phyloP scores from a whole-genome alignment of 2,329 filamentous ascomycete genomes.

The Fusarium tuaranense region DNA sequence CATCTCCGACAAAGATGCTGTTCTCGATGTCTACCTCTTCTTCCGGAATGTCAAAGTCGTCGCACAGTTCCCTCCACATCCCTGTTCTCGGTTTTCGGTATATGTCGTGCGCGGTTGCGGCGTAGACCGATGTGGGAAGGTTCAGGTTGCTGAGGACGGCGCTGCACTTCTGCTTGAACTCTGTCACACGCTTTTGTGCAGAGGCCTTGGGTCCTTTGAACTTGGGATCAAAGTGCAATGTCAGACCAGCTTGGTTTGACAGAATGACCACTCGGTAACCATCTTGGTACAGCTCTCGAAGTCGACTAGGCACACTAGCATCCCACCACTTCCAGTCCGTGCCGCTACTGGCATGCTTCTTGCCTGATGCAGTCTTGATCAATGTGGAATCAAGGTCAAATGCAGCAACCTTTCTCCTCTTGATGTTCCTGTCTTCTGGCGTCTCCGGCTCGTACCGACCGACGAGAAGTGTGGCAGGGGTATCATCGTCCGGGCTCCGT shows the following conservation, averaged over 20 bases:
- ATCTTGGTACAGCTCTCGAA: slow-evolving; percentile 76
- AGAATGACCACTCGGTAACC: slow-evolving; percentile 83
- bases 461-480: slow-evolving; percentile 74
- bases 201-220: slow-evolving; percentile 68
- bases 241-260: slow-evolving; percentile 90
- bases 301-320: slow-evolving; percentile 70
- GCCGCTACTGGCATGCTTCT: slow-evolving; percentile 76
- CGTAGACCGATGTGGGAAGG: slow-evolving; percentile 84
- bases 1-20: slow-evolving; percentile 93
- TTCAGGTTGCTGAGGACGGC: slow-evolving; percentile 78
- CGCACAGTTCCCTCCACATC: slow-evolving; percentile 80
- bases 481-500: slow-evolving; percentile 64
- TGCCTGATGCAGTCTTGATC: slow-evolving; percentile 83
- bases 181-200: slow-evolving; percentile 72
- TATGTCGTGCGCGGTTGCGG: slow-evolving; percentile 83
- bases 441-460: slow-evolving; percentile 73
- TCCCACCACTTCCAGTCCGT: slow-evolving; percentile 98
- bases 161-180: slow-evolving; percentile 86
- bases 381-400: slow-evolving; percentile 91
- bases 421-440: slow-evolving; percentile 48
- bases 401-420: slow-evolving; percentile 71
- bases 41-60: slow-evolving; percentile 69
- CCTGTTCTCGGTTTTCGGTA: slow-evolving; percentile 89
- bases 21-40: slow-evolving; percentile 73
- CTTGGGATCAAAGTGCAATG: slow-evolving; percentile 79